phyloP scores from a whole-genome alignment of 192 early-diverging fungal genomes.

The Coemansia erecta region DNA sequence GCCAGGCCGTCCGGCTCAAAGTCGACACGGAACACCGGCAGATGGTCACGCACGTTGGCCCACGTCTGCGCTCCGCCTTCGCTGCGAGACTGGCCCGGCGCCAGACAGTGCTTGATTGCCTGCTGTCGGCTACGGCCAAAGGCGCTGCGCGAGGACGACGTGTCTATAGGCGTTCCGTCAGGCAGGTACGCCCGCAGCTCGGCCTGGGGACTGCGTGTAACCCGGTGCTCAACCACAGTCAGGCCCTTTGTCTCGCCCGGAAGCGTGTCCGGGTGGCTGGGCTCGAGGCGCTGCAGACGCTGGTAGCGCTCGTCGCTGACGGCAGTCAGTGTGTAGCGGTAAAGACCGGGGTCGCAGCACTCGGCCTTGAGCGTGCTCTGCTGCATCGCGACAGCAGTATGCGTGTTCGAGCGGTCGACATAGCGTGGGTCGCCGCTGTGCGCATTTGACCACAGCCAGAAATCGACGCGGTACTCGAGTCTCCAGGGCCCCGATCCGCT shows the following conservation, averaged over 20 bases:
- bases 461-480: slow-evolving; percentile 44
- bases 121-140: slow-evolving; percentile 7
- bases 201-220: slow-evolving; percentile 30
- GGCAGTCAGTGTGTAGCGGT: slow-evolving; percentile 36
- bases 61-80: slow-evolving; percentile 33
- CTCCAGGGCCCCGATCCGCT: slow-evolving; percentile 46
- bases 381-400: slow-evolving; percentile 35
- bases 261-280: neutral
- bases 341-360: slow-evolving; percentile 40
- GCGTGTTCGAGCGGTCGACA: slow-evolving; percentile 29
- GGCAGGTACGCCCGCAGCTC: slow-evolving; percentile 41
- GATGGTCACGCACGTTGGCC: slow-evolving; percentile 37
- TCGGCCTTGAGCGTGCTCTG: slow-evolving; percentile 33
- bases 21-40: slow-evolving; percentile 48
- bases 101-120: slow-evolving; percentile 36
- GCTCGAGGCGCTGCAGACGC: slow-evolving; percentile 24
- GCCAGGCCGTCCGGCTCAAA: slow-evolving; percentile 23
- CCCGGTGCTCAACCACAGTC: slow-evolving; percentile 32
- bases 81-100: slow-evolving; percentile 34
- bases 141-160: neutral
- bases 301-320: slow-evolving; percentile 49
- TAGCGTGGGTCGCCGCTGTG: slow-evolving; percentile 19
- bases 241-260: slow-evolving; percentile 4
- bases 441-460: slow-evolving; percentile 24
- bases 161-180: slow-evolving; percentile 26